phyloP scores from a whole-genome alignment of 1,139 yeast species.

The Protomyces arabidopsidicola region DNA sequence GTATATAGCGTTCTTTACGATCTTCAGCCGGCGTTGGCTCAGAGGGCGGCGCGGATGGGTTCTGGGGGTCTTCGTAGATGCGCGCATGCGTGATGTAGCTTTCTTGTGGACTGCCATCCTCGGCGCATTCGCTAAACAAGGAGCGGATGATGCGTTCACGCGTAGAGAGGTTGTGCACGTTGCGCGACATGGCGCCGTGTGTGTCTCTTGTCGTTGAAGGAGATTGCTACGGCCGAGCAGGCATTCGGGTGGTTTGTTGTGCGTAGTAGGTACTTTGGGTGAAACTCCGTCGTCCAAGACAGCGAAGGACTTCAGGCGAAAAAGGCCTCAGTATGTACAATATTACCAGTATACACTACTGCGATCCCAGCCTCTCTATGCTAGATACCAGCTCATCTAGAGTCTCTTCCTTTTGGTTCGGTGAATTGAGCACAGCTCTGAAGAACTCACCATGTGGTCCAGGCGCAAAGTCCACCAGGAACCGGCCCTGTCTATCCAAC shows the following conservation, averaged over 20 bases:
- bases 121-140: constrained; percentile 19
- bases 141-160: constrained; percentile 23
- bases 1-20: constrained; percentile 22
- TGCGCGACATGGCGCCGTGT: background rate
- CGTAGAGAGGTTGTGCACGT: background rate
- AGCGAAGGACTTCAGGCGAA: too few relatives aligned
- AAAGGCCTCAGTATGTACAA: too few relatives aligned
- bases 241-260: too few relatives aligned
- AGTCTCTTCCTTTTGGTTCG: constrained; percentile 44
- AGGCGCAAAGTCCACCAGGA: constrained; percentile 79
- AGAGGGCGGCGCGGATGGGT: constrained; percentile 23
- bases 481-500: constrained; percentile 59
- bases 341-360: background rate
- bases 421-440: constrained; percentile 79
- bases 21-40: constrained; percentile 9
- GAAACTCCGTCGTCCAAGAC: too few relatives aligned
- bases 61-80: constrained; percentile 18
- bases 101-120: constrained; percentile 15
- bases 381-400: constrained; percentile 45
- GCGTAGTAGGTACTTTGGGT: too few relatives aligned
- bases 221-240: too few relatives aligned
- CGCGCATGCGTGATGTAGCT: constrained; percentile 20
- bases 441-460: constrained; percentile 74
- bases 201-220: too few relatives aligned
- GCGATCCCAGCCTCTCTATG: constrained; percentile 37